phyloP scores from a whole-genome alignment of 139 green algal genomes.

The Chlorella ohadii region DNA sequence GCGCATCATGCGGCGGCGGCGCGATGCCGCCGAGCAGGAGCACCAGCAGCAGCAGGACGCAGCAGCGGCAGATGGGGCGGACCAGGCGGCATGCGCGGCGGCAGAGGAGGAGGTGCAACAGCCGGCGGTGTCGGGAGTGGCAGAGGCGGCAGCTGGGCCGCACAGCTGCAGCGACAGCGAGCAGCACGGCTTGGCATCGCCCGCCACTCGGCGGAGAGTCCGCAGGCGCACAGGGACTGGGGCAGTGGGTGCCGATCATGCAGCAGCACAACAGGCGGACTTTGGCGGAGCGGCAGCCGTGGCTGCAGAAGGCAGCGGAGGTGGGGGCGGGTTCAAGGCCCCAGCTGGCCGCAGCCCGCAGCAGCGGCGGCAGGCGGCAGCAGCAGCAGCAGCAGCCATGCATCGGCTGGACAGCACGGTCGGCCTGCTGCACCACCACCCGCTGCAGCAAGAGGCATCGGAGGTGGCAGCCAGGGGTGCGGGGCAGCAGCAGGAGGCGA shows the following conservation, averaged over 20 bases:
- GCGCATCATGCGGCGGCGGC: conserved; percentile 28
- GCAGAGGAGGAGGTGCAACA: conserved; percentile 1
- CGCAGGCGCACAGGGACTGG: not conserved
- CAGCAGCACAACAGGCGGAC: not conserved
- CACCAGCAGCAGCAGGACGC: not conserved
- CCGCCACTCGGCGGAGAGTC: conserved; percentile 1
- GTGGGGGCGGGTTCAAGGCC: conserved; percentile 19
- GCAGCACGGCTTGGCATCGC: not conserved
- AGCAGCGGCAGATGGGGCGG: not conserved
- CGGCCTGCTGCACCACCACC: conserved; percentile 8
- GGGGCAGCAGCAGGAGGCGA: conserved; percentile 17
- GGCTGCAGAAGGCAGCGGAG: not conserved
- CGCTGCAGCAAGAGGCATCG: not conserved
- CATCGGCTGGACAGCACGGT: conserved; percentile 30
- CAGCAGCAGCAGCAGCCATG: not conserved
- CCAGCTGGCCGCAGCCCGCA: not conserved
- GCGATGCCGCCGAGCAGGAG: not conserved
- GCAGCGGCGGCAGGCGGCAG: not conserved
- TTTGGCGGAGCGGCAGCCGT: not conserved
- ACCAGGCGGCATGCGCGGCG: not conserved
- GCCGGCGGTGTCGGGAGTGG: conserved; percentile 22
- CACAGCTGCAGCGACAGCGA: conserved; percentile 29
- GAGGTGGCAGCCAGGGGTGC: conserved; percentile 17
- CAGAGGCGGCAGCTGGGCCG: not conserved
- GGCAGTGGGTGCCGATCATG: not conserved